Evolutionary conservation across 2,329 filamentous ascomycete genomes (phyloP), one percentile per base, ranked within the genome.

Genomic region (Fonsecaea pedrosoi): DNA sequence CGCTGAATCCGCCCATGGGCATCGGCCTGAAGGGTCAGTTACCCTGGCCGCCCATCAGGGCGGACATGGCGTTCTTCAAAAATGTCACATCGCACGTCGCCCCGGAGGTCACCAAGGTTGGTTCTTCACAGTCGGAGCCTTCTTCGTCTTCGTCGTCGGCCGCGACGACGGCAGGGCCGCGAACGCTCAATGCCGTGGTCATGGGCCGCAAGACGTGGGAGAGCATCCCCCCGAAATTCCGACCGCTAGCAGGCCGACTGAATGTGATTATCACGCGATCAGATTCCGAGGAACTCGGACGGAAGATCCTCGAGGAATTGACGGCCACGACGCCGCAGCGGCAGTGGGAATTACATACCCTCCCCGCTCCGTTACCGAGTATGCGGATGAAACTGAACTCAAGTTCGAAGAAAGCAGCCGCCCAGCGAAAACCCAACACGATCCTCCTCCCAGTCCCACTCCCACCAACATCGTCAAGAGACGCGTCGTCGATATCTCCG

Each of bases 181-280:
- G 58, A n/a, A 63, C 40, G 38, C 54, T 66, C 0, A 94, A 94
- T 78, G 91, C 92, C 18, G 92, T 98, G 60, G 90, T 99, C 73
- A 99, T 99, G 95, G 95, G 95, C 67, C 91, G 95, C 75, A 97
- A 96, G 80, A 99, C 95, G 0, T 99, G 94, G 90, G 92, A 96
- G 60, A 92, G 89, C 70, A 94, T 99, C 67, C 94, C 95, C 1
- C 76, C 83, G 6, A 85, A 84, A 60, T 93, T 95, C 77, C 86
- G 93, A 2, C 95, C 95, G 18, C 84, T 99, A 38, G 89, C 87
- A 68, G 90, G 88, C 69, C 84, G 95, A 9, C 82, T 93, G 59
- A 98, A 97, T 78, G 87, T 97, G 48, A 87, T 98, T 71, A 83
- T 99, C 72, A 91, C 88, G 56, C 73, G 78, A n/a, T 77, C 80